A percentile compares a stretch with the other conserved stretches of the same genome.
phyloP scores from a whole-genome alignment of 1,284 basidiomycete genomes.

The Tetrapyrgos nigripes region DNA sequence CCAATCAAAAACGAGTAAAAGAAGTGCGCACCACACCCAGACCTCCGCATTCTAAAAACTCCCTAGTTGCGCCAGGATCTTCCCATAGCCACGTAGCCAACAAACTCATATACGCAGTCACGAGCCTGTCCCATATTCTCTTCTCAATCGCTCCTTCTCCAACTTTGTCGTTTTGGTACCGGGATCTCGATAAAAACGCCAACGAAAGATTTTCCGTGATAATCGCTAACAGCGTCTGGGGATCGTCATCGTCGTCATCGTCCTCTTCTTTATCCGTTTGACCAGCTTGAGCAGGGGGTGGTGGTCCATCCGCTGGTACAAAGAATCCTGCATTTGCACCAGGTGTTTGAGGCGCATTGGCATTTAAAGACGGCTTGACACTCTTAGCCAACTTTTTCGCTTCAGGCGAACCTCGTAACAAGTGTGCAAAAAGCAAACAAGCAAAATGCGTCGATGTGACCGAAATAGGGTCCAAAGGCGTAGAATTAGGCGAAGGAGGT shows the following conservation, averaged over 20 bases:
- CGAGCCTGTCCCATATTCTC: slow-evolving; percentile 89
- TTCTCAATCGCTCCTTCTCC: slow-evolving; percentile 51
- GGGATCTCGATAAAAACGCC: slow-evolving; percentile 68
- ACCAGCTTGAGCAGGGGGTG: slow-evolving; percentile 34
- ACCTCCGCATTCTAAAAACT: slow-evolving; percentile 91
- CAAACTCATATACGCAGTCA: slow-evolving; percentile 86
- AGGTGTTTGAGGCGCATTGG: slow-evolving; percentile 29
- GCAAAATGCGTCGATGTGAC: slow-evolving; percentile 73
- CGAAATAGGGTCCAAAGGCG: slow-evolving; percentile 56
- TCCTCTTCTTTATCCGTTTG: slow-evolving; percentile 42
- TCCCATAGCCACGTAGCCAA: slow-evolving; percentile 98
- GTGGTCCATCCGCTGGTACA: slow-evolving; percentile 72
- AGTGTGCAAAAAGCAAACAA: slow-evolving; percentile 72
- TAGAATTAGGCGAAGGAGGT: slow-evolving; percentile 47
- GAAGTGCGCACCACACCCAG: slow-evolving; percentile 79
- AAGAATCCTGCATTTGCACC: slow-evolving; percentile 60
- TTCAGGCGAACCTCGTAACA: slow-evolving; percentile 69
- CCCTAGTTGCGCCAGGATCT: slow-evolving; percentile 85
- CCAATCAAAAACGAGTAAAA: slow-evolving; percentile 1
- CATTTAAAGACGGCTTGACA: slow-evolving; percentile 59
- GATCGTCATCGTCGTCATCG: slow-evolving; percentile 67
- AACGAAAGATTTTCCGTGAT: slow-evolving; percentile 76
- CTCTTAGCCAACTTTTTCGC: slow-evolving; percentile 81
- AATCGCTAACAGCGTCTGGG: slow-evolving; percentile 74
- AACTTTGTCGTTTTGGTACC: slow-evolving; percentile 64